A percentile compares a stretch with the other conserved stretches of the same genome.
Evolutionary conservation across 1,284 basidiomycete species (phyloP).

Genomic region (Sanghuangporus sanghuang): DNA sequence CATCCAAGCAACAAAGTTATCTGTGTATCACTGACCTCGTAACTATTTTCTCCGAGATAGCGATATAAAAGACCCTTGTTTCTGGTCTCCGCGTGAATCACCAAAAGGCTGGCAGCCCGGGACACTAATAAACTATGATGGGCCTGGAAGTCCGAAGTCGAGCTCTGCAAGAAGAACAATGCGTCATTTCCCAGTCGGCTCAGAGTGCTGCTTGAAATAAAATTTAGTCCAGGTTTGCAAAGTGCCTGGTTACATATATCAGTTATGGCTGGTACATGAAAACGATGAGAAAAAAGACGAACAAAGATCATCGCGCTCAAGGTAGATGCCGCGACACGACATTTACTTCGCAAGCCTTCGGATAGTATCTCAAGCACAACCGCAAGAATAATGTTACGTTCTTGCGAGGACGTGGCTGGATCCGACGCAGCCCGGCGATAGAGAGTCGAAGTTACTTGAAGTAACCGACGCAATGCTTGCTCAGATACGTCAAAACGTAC

Average conservation of each 20-base stretch:
- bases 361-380: constrained; percentile 49
- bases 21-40: constrained; percentile 26
- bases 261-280: background rate
- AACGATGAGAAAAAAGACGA: background rate
- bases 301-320: constrained; percentile 23
- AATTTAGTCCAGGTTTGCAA: constrained; percentile 22
- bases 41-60: constrained; percentile 27
- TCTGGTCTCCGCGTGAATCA: constrained; percentile 41
- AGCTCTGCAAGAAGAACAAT: constrained; percentile 46
- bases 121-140: constrained; percentile 50
- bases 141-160: constrained; percentile 38
- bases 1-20: background rate
- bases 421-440: constrained; percentile 30
- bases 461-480: constrained; percentile 41
- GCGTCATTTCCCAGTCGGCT: constrained; percentile 44
- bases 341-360: constrained; percentile 22
- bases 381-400: constrained; percentile 37
- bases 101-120: constrained; percentile 45
- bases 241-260: constrained; percentile 25
- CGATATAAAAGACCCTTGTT: constrained; percentile 32
- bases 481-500: constrained; percentile 44
- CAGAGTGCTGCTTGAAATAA: constrained; percentile 24
- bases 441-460: constrained; percentile 43
- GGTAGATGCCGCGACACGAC: constrained; percentile 18
- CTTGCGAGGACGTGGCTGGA: constrained; percentile 27